A percentile compares a stretch with the other conserved stretches of the same genome.
phyloP scores from a whole-genome alignment of 805 yeast species.

The Maudiozyma barnettii region DNA sequence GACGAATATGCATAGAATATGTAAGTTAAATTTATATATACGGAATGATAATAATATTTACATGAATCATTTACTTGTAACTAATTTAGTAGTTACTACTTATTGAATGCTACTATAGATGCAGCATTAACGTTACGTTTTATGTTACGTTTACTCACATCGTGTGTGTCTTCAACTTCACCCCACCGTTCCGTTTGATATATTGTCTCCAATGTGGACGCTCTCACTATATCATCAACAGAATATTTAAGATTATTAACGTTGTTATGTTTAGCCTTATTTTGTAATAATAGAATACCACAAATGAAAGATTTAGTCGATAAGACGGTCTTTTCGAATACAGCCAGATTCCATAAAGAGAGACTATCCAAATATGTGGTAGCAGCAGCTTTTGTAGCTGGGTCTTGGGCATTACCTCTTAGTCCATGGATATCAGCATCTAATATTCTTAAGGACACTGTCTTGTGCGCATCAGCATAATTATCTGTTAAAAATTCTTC shows the following conservation, averaged over 20 bases:
- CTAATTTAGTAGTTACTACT: not conserved
- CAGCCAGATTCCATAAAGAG: constrained; percentile 70
- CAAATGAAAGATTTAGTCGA: constrained; percentile 79
- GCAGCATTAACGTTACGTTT: constrained; percentile 76
- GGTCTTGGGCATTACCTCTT: constrained; percentile 67
- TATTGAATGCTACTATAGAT: constrained; percentile 42
- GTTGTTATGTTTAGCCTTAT: constrained; percentile 15
- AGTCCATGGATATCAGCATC: constrained; percentile 80
- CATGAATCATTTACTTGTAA: not conserved
- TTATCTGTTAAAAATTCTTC: constrained; percentile 44
- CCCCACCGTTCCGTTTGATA: constrained; percentile 92
- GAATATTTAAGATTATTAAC: constrained; percentile 29
- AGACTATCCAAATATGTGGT: constrained; percentile 52
- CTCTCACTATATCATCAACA: constrained; percentile 63
- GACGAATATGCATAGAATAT: not conserved
- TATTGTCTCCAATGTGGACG: constrained; percentile 72
- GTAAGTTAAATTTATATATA: not conserved
- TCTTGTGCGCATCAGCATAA: constrained; percentile 1
- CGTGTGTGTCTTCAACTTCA: constrained; percentile 97
- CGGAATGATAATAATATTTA: constrained; percentile 7
- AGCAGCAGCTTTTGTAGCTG: constrained; percentile 52
- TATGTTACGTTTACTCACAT: constrained; percentile 88
- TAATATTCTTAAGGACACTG: constrained; percentile 43
- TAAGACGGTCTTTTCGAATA: constrained; percentile 82
- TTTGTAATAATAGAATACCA: constrained; percentile 60